phyloP scores from a whole-genome alignment of 2,329 filamentous ascomycete species.

The Fusarium sp. region DNA sequence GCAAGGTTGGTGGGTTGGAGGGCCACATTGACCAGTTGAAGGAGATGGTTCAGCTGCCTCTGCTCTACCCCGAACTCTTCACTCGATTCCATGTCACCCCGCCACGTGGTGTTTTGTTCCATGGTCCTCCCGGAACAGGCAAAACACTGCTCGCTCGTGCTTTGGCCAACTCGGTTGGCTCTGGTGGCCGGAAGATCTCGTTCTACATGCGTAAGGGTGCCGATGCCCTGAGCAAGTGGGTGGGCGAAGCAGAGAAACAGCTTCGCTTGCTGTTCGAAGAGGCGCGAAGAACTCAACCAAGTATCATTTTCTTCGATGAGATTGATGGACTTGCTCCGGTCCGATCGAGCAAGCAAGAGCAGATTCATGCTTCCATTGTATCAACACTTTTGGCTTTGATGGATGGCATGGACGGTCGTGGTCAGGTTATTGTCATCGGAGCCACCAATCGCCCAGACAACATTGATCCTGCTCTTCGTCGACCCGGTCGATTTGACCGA shows the following conservation, averaged over 20 bases:
- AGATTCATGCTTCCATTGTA: slow-evolving; percentile 98
- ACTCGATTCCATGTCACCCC: slow-evolving; percentile 92
- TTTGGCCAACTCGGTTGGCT: slow-evolving; percentile 89
- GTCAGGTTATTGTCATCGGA: slow-evolving; percentile 97
- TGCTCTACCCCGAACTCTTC: slow-evolving; percentile 96
- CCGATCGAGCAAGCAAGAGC: slow-evolving; percentile 96
- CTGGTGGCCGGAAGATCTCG: slow-evolving; percentile 92
- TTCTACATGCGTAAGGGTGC: slow-evolving; percentile 99
- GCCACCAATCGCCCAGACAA: slow-evolving; percentile 98
- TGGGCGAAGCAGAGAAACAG: slow-evolving; percentile 96
- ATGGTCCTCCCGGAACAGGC: slow-evolving; percentile 96
- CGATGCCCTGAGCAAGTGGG: slow-evolving; percentile 98
- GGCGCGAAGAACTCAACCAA: slow-evolving; percentile 93
- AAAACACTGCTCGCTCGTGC: slow-evolving; percentile 97
- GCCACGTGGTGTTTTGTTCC: slow-evolving; percentile 93
- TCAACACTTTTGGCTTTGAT: slow-evolving; percentile 93
- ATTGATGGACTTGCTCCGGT: slow-evolving; percentile 97
- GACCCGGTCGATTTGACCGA: slow-evolving; percentile 93
- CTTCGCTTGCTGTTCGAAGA: slow-evolving; percentile 95
- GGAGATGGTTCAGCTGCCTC: slow-evolving; percentile 96
- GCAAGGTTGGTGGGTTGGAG: slow-evolving; percentile 91
- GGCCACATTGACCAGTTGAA: slow-evolving; percentile 97
- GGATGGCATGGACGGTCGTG: slow-evolving; percentile 98
- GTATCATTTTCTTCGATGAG: slow-evolving; percentile 99
- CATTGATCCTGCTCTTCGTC: slow-evolving; percentile 93